phyloP scores from a whole-genome alignment of 2,329 filamentous ascomycete genomes.

The Leptodontidium sp. region DNA sequence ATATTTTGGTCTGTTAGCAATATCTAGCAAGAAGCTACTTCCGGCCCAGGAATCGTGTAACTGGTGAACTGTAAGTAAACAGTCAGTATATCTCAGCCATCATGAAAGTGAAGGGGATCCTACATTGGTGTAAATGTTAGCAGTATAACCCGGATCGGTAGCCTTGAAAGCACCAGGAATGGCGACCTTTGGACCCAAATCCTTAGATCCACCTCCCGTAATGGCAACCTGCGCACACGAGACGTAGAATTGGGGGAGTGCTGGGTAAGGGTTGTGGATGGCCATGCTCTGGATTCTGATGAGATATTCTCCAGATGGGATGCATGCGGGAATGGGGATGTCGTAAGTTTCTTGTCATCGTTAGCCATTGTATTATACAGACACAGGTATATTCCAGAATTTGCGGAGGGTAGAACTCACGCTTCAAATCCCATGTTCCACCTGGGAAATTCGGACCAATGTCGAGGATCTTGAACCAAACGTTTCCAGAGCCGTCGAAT shows the following conservation, averaged over 20 bases:
- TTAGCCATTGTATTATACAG: background rate
- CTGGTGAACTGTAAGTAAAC: conserved; percentile 24
- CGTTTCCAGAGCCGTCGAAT: conserved; percentile 47
- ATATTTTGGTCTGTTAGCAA: background rate
- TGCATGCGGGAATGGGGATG: conserved; percentile 38
- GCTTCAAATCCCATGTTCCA: conserved; percentile 39
- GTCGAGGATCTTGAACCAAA: conserved; percentile 50
- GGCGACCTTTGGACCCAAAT: conserved; percentile 37
- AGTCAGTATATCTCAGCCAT: background rate
- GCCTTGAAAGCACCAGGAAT: conserved; percentile 39
- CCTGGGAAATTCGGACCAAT: conserved; percentile 43
- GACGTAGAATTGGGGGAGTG: conserved; percentile 44
- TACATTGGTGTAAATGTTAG: conserved; percentile 28
- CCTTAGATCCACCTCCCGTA: conserved; percentile 36
- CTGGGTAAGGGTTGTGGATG: conserved; percentile 43
- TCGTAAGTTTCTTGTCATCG: conserved; percentile 39
- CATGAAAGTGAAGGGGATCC: background rate
- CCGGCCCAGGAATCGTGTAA: conserved; percentile 34
- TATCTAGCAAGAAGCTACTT: conserved; percentile 24
- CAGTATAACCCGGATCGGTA: conserved; percentile 31
- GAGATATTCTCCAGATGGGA: conserved; percentile 42
- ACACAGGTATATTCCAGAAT: no score
- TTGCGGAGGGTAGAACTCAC: conserved; percentile 23
- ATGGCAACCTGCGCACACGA: conserved; percentile 42
- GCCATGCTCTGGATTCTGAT: conserved; percentile 41